phyloP scores from a whole-genome alignment of 345 rosid genomes.

The Linum lewisii region DNA sequence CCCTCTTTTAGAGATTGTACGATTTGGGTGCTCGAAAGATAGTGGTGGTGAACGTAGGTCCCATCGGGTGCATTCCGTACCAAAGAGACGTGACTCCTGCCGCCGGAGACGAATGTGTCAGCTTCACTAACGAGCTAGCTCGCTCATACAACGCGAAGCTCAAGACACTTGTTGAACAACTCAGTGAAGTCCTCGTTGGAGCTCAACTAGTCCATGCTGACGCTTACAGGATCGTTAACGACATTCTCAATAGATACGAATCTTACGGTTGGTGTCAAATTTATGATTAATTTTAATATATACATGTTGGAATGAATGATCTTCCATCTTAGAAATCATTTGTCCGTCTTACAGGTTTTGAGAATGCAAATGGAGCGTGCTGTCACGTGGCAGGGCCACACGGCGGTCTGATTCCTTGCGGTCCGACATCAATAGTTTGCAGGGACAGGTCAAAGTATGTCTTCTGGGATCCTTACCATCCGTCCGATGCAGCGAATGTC shows the following conservation, averaged over 20 bases:
- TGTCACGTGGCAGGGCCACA: constrained; percentile 22
- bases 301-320: no score
- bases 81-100: background rate
- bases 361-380: constrained; percentile 25
- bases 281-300: no score
- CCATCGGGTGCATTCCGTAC: constrained; percentile 9
- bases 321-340: background rate
- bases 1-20: constrained; percentile 17
- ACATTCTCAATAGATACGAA: constrained; percentile 5
- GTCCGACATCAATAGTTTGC: constrained; percentile 20
- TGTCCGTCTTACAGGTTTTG: constrained; percentile 20
- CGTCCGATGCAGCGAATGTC: constrained; percentile 25
- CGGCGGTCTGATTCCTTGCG: constrained; percentile 17
- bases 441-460: constrained; percentile 19
- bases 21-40: constrained; percentile 16
- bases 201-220: constrained; percentile 9
- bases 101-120: background rate
- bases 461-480: constrained; percentile 19
- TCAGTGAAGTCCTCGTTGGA: background rate
- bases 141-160: constrained; percentile 8
- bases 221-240: constrained; percentile 4
- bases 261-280: constrained; percentile 7
- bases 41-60: constrained; percentile 5
- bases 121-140: background rate
- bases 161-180: constrained; percentile 9